These are phyloP conservation scores for Hypericum androsaemum DNA, from an alignment of 345 rosid species.

Conservation along the genomic window DNA sequence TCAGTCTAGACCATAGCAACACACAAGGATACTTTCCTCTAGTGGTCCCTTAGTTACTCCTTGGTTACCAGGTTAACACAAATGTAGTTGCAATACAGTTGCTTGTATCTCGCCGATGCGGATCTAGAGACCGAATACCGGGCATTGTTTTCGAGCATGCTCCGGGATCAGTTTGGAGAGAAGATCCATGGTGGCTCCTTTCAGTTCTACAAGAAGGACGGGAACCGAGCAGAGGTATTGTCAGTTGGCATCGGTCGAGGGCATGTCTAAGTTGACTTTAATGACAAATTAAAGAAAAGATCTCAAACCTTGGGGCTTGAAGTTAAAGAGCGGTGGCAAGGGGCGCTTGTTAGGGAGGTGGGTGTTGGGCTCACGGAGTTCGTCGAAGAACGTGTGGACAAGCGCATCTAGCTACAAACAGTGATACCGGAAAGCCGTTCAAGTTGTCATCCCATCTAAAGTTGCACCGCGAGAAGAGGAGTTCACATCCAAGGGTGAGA, in stretches of 20 bases:
- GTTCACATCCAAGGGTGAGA: neutral
- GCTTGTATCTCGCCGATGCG: no score
- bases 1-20: no score
- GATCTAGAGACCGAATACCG: conserved; percentile 17
- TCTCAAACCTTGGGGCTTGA: conserved; percentile 14
- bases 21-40: no score
- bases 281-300: no score
- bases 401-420: conserved; percentile 11
- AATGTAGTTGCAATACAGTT: no score
- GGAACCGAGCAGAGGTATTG: no score
- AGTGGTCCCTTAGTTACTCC: no score
- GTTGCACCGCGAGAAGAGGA: neutral
- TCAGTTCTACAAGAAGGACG: conserved; percentile 25
- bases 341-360: conserved; percentile 14
- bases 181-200: conserved; percentile 36
- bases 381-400: conserved; percentile 13
- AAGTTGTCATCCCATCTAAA: no score
- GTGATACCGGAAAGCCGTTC: neutral
- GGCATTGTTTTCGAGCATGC: conserved; percentile 38
- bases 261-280: no score
- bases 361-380: conserved; percentile 7
- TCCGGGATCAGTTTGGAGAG: conserved; percentile 33
- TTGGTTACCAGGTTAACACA: no score
- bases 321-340: conserved; percentile 20
- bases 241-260: no score